Evolutionary conservation across 2,329 filamentous ascomycete genomes (phyloP).

Genomic region (Cryphonectria carpinicola): DNA sequence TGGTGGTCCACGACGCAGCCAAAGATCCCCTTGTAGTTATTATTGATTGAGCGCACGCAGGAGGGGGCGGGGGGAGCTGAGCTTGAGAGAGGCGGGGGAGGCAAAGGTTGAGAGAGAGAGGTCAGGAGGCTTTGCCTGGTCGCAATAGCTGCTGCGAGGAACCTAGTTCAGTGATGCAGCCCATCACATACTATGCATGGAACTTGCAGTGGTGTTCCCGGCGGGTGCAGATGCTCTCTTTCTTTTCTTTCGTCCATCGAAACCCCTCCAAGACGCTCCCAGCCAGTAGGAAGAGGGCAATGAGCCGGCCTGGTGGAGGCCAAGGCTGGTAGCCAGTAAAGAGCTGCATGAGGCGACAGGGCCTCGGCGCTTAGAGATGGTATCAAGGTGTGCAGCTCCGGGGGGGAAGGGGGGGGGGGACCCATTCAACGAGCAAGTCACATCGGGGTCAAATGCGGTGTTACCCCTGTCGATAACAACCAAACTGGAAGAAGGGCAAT

Average conservation of each 20-base stretch:
- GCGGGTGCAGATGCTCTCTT: slow-evolving; percentile 44
- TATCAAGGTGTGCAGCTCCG: slow-evolving; percentile 32
- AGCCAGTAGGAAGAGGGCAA: slow-evolving; percentile 40
- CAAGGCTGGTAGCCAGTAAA: slow-evolving; percentile 35
- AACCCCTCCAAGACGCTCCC: slow-evolving; percentile 29
- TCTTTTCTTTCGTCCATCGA: slow-evolving; percentile 33
- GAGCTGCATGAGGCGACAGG: slow-evolving; percentile 55
- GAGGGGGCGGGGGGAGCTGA: not conserved
- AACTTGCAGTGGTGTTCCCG: slow-evolving; percentile 18
- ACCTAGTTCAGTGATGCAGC: not conserved
- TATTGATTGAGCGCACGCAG: not conserved
- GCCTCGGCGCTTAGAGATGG: slow-evolving; percentile 60
- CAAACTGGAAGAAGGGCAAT: not conserved
- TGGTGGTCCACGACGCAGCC: not conserved
- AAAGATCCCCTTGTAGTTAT: not conserved
- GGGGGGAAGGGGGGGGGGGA: slow-evolving; percentile 30
- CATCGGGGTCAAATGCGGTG: slow-evolving; percentile 34
- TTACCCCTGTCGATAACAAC: slow-evolving; percentile 32
- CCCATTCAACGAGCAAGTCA: slow-evolving; percentile 49
- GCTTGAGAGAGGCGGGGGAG: not conserved
- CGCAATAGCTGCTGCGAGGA: slow-evolving; percentile 3
- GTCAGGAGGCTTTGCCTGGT: slow-evolving; percentile 8
- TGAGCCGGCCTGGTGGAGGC: slow-evolving; percentile 36
- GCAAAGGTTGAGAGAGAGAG: not conserved
- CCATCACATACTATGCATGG: not conserved